These are phyloP conservation scores for Agrocybe pediades DNA, from an alignment of 768 basidiomycete genomes.

Conservation along the genomic window DNA sequence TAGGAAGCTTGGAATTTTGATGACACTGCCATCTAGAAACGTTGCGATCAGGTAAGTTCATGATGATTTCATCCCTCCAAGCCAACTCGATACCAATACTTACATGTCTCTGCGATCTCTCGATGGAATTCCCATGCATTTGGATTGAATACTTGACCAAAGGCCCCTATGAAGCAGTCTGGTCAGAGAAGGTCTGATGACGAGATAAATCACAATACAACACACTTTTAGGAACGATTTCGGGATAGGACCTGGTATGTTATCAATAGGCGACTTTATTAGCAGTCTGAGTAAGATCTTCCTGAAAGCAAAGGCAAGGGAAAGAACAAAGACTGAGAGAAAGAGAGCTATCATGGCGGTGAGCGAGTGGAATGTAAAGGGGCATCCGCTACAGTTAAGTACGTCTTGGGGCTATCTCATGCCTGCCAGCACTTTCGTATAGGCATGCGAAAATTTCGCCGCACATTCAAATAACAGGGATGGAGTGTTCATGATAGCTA, in stretches of 20 bases:
- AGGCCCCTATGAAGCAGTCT: neutral
- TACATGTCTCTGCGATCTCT: neutral
- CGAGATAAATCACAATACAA: neutral
- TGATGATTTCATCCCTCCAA: too few species aligned
- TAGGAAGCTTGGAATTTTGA: neutral
- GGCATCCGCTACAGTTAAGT: too few species aligned
- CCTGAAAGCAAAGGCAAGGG: constrained; percentile 15
- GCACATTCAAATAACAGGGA: too few species aligned
- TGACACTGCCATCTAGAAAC: neutral
- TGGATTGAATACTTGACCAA: neutral
- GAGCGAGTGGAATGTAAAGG: too few species aligned
- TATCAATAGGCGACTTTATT: neutral
- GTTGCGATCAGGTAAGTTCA: too few species aligned
- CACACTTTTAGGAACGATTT: neutral
- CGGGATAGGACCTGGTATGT: neutral
- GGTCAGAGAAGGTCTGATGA: too few species aligned
- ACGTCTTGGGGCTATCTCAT: too few species aligned
- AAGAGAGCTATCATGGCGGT: too few species aligned
- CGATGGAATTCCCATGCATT: neutral
- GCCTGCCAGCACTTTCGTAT: too few species aligned
- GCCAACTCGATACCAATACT: neutral
- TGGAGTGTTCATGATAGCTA: too few species aligned
- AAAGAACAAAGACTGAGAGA: neutral
- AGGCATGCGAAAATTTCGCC: too few species aligned
- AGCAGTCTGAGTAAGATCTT: constrained; percentile 15